These are phyloP conservation scores for Claviceps capensis DNA, from an alignment of 2,329 filamentous ascomycete species.

Conservation along the genomic window DNA sequence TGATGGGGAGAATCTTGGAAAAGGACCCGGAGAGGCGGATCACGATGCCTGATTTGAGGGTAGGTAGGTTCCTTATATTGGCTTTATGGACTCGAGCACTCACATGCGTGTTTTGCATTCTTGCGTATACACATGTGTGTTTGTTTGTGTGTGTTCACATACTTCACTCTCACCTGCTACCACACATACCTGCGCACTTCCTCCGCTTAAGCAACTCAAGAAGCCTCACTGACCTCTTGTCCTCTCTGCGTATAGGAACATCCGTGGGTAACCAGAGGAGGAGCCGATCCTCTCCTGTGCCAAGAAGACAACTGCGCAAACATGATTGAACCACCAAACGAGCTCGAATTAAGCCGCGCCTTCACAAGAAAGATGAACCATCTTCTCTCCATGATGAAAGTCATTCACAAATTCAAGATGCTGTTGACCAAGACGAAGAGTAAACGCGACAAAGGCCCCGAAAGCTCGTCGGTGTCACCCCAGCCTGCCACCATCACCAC, in stretches of 20 bases:
- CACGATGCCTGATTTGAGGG: slow-evolving; percentile 66
- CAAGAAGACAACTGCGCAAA: slow-evolving; percentile 76
- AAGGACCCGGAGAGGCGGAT: slow-evolving; percentile 79
- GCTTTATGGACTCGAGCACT: background rate
- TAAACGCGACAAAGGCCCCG: slow-evolving; percentile 8
- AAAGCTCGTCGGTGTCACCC: background rate
- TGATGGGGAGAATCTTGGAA: slow-evolving; percentile 62
- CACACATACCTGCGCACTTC: no score
- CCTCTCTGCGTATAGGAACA: slow-evolving; percentile 47
- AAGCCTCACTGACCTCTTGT: background rate
- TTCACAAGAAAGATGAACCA: slow-evolving; percentile 85
- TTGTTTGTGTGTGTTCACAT: no score
- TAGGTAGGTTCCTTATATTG: slow-evolving; percentile 29
- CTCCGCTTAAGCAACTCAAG: background rate
- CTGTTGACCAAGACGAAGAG: slow-evolving; percentile 34
- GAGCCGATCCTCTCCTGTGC: slow-evolving; percentile 63
- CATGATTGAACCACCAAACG: slow-evolving; percentile 70
- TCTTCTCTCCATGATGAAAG: slow-evolving; percentile 80
- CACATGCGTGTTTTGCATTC: background rate
- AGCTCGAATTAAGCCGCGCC: slow-evolving; percentile 78
- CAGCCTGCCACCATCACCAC: background rate
- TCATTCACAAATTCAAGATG: slow-evolving; percentile 76
- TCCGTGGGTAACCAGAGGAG: slow-evolving; percentile 79
- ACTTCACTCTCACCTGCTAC: no score
- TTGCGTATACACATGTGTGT: background rate